Evolutionary conservation across 306 rosid species (phyloP).

Genomic region (Pyrus bretschneideri): DNA sequence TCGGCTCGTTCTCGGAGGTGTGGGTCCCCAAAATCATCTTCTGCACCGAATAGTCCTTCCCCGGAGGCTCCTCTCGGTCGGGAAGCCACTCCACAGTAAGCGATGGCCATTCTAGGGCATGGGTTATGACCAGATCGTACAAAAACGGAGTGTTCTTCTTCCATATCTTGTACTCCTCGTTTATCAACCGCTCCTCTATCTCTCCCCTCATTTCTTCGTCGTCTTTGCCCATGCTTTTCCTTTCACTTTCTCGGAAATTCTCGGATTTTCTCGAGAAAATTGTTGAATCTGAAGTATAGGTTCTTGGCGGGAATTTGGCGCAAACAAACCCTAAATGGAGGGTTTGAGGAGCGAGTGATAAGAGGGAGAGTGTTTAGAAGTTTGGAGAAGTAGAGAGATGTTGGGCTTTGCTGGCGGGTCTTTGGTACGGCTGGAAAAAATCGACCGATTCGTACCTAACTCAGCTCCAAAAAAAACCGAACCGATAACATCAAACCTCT

Average conservation of each 20-base stretch:
- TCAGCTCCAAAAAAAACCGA: no score
- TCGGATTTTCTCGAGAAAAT: not conserved
- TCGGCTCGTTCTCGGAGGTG: conserved; percentile 93
- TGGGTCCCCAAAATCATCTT: conserved; percentile 92
- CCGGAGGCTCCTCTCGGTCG: conserved; percentile 80
- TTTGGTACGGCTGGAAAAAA: not conserved
- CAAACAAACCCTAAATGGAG: conserved; percentile 1
- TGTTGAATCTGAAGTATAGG: not conserved
- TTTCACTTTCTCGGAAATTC: conserved; percentile 7
- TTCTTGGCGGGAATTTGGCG: conserved; percentile 7
- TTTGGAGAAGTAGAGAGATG: not conserved
- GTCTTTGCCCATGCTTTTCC: conserved; percentile 66
- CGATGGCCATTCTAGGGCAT: conserved; percentile 98
- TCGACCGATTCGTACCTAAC: no score
- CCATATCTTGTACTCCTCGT: conserved; percentile 99
- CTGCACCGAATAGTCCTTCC: conserved; percentile 91
- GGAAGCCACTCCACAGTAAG: conserved; percentile 98
- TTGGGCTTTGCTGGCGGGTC: not conserved
- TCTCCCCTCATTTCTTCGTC: conserved; percentile 97
- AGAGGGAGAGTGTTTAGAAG: not conserved
- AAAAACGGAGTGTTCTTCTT: conserved; percentile 94
- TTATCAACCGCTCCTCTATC: conserved; percentile 84
- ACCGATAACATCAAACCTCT: no score
- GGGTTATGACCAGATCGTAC: conserved; percentile 90
- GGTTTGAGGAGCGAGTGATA: not conserved